Base-by-base conservation (phyloP, 2,329 filamentous ascomycete genomes). In the Talaromyces sp. region DNA sequence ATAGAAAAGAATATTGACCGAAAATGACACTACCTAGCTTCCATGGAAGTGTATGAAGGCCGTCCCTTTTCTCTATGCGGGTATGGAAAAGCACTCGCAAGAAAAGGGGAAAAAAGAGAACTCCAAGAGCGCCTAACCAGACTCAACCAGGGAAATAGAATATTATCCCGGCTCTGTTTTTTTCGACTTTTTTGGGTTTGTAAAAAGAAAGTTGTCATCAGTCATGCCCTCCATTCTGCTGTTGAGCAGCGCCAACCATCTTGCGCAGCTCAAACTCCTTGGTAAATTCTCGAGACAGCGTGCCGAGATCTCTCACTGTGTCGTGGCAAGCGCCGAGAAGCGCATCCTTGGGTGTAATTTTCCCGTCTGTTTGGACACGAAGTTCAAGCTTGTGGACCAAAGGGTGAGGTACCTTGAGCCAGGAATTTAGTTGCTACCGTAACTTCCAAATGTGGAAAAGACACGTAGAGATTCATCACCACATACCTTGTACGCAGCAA, bases 341-440 rank as follows among this genome's bases (percentile, higher is more conserved):
- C 1, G 92, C 92, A 67, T 96, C 91, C 67, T 92, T 92, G n/a
- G 94, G 92, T 1, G 89, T 89, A 64, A 96, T 83, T 26, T 84
- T 84, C 62, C 94, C 94, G 72, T 97, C 91, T 4, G 94, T 99
- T 77, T 96, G 92, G 61, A 99, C 85, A 60, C 94, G 90, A 62
- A 99, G 80, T 67, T 86, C 80, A 73, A 90, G 87, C 61, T 79
- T 81, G 53, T 76, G 75, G 21, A 76, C 75, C 46, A 79, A 68
- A 31, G 77, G 77, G 65, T 79, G 77, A 19, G 77, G 76, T 14
- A 79, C 71, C 76, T 79, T 56, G n/a, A 9, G n/a, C 17, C 6
- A 54, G 31, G 26, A 12, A 21, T 26, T 26, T 50, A 50, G 43
- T 10, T 10, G 8, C 12, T 50, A 50, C 43, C 10, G 11, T 26